Evolutionary conservation across 2,329 filamentous ascomycete species (phyloP).

Genomic region (Diaporthe nobilis): DNA sequence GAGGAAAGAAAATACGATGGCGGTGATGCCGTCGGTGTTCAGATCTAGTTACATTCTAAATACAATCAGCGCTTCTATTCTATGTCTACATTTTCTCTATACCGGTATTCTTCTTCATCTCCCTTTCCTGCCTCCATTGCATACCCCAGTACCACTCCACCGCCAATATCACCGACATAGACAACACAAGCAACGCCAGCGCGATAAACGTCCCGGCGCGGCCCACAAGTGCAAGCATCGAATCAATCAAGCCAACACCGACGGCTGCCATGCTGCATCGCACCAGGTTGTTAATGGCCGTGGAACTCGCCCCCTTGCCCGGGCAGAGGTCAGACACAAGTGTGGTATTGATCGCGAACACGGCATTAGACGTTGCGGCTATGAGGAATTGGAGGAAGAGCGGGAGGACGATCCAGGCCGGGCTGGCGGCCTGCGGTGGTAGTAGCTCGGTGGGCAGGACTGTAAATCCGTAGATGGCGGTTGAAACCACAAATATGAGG

Average conservation of each 20-base stretch:
- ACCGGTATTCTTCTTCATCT: neutral
- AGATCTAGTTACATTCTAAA: neutral
- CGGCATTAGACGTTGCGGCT: slow-evolving; percentile 54
- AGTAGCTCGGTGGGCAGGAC: slow-evolving; percentile 41
- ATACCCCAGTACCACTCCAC: slow-evolving; percentile 30
- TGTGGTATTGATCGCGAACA: slow-evolving; percentile 54
- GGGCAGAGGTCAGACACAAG: slow-evolving; percentile 54
- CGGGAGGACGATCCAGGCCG: slow-evolving; percentile 48
- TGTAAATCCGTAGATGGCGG: slow-evolving; percentile 54
- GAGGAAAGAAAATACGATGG: too few species aligned
- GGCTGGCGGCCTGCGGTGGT: slow-evolving; percentile 27
- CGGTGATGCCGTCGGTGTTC: too few species aligned
- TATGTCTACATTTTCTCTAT: neutral
- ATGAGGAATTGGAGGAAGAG: slow-evolving; percentile 53
- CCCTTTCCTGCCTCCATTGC: slow-evolving; percentile 28
- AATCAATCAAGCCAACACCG: slow-evolving; percentile 46
- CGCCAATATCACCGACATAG: neutral
- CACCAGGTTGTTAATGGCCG: slow-evolving; percentile 53
- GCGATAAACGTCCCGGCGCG: slow-evolving; percentile 40
- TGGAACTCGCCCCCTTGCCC: slow-evolving; percentile 49
- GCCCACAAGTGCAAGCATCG: slow-evolving; percentile 41
- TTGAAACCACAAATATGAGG: slow-evolving; percentile 52
- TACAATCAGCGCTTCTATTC: rapidly evolving
- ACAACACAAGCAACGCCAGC: slow-evolving; percentile 38
- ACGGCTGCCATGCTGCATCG: slow-evolving; percentile 50